These are phyloP conservation scores for Sporobolomyces pararoseus DNA, from an alignment of 768 basidiomycete genomes.

Conservation along the genomic window DNA sequence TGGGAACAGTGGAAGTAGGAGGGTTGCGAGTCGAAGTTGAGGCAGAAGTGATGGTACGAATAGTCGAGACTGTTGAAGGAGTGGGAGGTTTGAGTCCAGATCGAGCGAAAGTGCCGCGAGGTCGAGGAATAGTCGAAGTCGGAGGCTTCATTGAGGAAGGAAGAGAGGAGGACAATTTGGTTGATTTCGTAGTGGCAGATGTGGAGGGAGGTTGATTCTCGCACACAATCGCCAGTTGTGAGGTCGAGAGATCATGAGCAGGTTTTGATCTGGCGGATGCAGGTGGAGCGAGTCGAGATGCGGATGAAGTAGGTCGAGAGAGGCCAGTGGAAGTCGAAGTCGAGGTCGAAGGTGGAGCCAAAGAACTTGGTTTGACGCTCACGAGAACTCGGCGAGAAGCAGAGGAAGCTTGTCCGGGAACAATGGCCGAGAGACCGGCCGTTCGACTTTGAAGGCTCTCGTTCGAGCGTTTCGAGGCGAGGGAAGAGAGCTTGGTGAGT, in stretches of 20 bases:
- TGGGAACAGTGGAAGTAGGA: background rate
- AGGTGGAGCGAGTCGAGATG: background rate
- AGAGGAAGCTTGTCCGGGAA: background rate
- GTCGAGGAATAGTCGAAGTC: slow-evolving; percentile 9
- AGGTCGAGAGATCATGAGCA: background rate
- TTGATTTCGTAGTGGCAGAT: too few relatives aligned
- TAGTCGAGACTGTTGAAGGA: background rate
- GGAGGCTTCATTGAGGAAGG: slow-evolving; percentile 6
- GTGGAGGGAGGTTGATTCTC: background rate
- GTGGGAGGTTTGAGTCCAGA: background rate
- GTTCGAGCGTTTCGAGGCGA: background rate
- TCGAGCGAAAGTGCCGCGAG: background rate
- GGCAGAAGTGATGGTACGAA: background rate
- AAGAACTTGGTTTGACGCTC: background rate
- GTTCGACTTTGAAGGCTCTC: background rate
- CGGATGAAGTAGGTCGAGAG: background rate
- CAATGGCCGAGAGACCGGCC: background rate
- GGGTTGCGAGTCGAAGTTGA: background rate
- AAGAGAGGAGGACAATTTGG: slow-evolving; percentile 4
- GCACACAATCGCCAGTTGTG: background rate
- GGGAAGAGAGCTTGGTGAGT: slow-evolving; percentile 21
- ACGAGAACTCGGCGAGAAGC: background rate
- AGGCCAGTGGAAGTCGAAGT: background rate
- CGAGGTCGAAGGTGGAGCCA: background rate
- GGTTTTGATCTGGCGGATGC: background rate